Evolutionary conservation across 345 rosid species (phyloP).

Genomic region (Brassica nigra): DNA sequence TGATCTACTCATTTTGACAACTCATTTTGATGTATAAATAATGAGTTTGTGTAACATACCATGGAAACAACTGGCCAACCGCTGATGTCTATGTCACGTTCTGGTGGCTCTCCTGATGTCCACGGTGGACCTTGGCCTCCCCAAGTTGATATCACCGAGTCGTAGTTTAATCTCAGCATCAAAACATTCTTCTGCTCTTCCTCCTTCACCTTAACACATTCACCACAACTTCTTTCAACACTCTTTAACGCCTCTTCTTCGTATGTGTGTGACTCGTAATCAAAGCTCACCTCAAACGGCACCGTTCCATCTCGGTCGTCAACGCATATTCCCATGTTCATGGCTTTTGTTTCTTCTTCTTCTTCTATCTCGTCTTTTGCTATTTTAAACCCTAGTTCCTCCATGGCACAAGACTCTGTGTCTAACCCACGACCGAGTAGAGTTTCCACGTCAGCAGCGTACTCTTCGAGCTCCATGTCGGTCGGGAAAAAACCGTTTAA

Average conservation of each 20-base stretch:
- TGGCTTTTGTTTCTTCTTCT: slow-evolving; percentile 3
- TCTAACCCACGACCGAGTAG: slow-evolving; percentile 78
- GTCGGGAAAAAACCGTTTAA: slow-evolving; percentile 64
- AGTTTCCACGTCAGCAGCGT: slow-evolving; percentile 84
- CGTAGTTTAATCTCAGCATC: slow-evolving; percentile 67
- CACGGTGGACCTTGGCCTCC: slow-evolving; percentile 73
- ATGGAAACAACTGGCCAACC: slow-evolving; percentile 53
- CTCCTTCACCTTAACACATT: slow-evolving; percentile 38
- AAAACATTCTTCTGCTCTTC: slow-evolving; percentile 47
- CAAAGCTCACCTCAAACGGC: slow-evolving; percentile 73
- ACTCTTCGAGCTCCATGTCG: slow-evolving; percentile 83
- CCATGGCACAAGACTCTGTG: slow-evolving; percentile 66
- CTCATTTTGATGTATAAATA: not conserved
- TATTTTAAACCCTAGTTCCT: slow-evolving; percentile 56
- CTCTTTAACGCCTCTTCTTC: slow-evolving; percentile 55
- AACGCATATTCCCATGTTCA: slow-evolving; percentile 27
- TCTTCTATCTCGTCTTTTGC: slow-evolving; percentile 36
- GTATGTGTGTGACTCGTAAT: slow-evolving; percentile 56
- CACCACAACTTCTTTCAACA: slow-evolving; percentile 31
- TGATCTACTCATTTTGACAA: not conserved
- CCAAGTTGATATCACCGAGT: slow-evolving; percentile 71
- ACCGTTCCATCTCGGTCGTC: slow-evolving; percentile 50
- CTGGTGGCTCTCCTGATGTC: slow-evolving; percentile 68
- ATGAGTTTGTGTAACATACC: slow-evolving; percentile 47
- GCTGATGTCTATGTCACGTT: slow-evolving; percentile 53